A percentile compares a stretch with the other conserved stretches of the same genome.
Conservation (phyloP, 2,329 filamentous ascomycete species). For the Stagonosporopsis chrysanthemi region DNA sequence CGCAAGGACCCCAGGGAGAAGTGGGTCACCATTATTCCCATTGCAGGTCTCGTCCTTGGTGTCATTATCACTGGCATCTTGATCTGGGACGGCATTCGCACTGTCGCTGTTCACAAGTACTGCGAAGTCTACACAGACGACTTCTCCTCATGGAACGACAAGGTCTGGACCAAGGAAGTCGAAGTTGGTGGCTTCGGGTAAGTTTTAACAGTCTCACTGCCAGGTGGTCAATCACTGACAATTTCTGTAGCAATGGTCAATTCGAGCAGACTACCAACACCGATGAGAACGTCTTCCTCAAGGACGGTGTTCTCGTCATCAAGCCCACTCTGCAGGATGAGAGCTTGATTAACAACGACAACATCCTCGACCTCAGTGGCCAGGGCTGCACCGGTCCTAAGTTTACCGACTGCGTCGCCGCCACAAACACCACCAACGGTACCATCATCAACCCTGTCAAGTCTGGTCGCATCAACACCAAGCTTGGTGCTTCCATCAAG, state of each 20-base stretch:
- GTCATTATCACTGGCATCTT: conserved; percentile 73
- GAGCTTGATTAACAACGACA: conserved; percentile 70
- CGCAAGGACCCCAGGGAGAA: conserved; percentile 80
- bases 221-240: conserved; percentile 32
- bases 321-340: conserved; percentile 79
- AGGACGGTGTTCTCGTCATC: conserved; percentile 74
- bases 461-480: conserved; percentile 81
- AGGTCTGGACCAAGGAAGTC: conserved; percentile 77
- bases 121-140: conserved; percentile 72
- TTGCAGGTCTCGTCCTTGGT: conserved; percentile 74
- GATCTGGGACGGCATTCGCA: conserved; percentile 75
- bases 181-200: conserved; percentile 80
- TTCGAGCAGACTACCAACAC: conserved; percentile 78
- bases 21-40: conserved; percentile 82
- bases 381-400: conserved; percentile 72
- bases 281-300: conserved; percentile 77
- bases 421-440: conserved; percentile 79
- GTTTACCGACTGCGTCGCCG: conserved; percentile 69
- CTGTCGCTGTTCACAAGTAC: conserved; percentile 77
- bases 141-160: conserved; percentile 65
- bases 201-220: conserved; percentile 42
- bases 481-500: conserved; percentile 73
- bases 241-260: conserved; percentile 72
- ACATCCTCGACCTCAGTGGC: conserved; percentile 70
- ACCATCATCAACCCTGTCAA: conserved; percentile 79